Percentiles rank a stretch among this genome's conserved stretches.
phyloP scores from a whole-genome alignment of 768 basidiomycete genomes.

The Chalciporus chontae region DNA sequence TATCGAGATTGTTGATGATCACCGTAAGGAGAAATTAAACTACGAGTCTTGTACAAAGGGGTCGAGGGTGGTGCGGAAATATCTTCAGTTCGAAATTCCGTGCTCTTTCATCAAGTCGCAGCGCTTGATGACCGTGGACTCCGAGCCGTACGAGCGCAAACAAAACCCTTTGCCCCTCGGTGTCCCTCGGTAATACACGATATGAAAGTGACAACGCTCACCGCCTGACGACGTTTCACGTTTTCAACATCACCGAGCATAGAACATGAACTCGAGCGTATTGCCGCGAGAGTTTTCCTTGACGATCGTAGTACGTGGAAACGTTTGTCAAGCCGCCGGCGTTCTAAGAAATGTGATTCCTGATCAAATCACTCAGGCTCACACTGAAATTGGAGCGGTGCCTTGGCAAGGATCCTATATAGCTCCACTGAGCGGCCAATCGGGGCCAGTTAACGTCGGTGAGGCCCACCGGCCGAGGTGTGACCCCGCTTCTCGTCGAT shows the following conservation, averaged over 20 bases:
- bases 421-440: background rate
- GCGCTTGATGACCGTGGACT: too few species aligned
- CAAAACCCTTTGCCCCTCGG: background rate
- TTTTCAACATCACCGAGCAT: background rate
- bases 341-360: slow-evolving; percentile 1
- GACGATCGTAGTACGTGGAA: slow-evolving; percentile 1
- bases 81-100: too few species aligned
- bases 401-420: background rate
- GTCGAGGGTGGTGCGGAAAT: background rate
- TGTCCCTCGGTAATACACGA: background rate
- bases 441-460: background rate
- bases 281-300: slow-evolving; percentile 9
- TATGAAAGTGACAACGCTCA: background rate
- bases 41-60: background rate
- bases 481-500: background rate
- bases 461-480: background rate
- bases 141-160: slow-evolving; percentile 9
- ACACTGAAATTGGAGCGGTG: background rate
- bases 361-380: slow-evolving; percentile 6
- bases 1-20: slow-evolving; percentile 11
- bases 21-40: slow-evolving; percentile 5
- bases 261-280: slow-evolving; percentile 4
- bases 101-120: too few species aligned
- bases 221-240: background rate
- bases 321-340: background rate